phyloP scores from a whole-genome alignment of 305 asterid species.

The Fraxinus dipetala region DNA sequence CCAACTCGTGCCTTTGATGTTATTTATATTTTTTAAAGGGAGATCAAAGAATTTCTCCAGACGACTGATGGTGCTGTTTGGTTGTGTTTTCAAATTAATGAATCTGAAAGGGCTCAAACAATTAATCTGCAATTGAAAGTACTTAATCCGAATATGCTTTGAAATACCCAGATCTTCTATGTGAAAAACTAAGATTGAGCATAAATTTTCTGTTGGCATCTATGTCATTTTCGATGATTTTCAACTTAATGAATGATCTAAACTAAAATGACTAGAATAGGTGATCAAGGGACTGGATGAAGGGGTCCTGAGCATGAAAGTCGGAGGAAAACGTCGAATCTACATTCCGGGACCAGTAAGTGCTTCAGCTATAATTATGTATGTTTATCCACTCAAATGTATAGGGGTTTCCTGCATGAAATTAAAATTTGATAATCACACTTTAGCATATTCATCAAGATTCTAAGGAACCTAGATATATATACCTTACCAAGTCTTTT shows the following conservation, averaged over 20 bases:
- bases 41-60: not conserved
- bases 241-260: not conserved
- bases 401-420: not conserved
- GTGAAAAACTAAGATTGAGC: not conserved
- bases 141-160: not conserved
- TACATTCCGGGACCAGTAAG: constrained; percentile 92
- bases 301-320: constrained; percentile 90
- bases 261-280: constrained; percentile 35
- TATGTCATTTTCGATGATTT: not conserved
- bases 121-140: not conserved
- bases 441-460: not conserved
- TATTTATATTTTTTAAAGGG: not conserved
- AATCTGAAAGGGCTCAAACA: not conserved
- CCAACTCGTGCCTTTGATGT: not conserved
- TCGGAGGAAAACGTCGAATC: constrained; percentile 85
- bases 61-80: not conserved
- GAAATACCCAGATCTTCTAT: not conserved
- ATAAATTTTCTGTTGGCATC: not conserved
- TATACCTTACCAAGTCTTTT: not conserved
- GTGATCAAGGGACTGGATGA: constrained; percentile 94
- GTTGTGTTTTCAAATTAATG: not conserved
- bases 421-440: not conserved
- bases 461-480: not conserved
- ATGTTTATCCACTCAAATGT: not conserved
- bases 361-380: constrained; percentile 7